Percentiles rank a stretch among this genome's conserved stretches.
Conservation (phyloP, 176 grass and related monocot genomes). For the Lolium perenne region DNA sequence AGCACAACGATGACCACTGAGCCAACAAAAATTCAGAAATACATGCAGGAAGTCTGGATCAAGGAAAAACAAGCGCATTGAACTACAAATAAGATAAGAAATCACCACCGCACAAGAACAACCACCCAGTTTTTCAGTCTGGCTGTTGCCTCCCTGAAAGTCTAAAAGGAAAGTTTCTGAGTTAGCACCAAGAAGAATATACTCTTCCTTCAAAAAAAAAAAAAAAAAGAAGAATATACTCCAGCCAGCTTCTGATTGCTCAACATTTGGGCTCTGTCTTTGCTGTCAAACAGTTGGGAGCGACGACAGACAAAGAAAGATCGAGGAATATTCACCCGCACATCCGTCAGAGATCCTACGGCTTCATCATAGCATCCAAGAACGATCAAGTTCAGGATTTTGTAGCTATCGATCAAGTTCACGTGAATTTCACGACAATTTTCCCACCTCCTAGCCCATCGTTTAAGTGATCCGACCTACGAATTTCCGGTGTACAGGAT, state of each 20-base stretch:
- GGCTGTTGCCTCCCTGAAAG: too few species aligned
- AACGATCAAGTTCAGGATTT: background rate
- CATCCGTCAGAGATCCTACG: constrained; percentile 21
- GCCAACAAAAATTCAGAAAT: background rate
- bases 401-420: background rate
- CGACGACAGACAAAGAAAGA: background rate
- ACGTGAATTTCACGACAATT: background rate
- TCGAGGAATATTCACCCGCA: constrained; percentile 21
- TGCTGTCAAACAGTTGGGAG: background rate
- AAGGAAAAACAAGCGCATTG: background rate
- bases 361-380: background rate
- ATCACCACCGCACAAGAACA: background rate
- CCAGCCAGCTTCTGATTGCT: background rate
- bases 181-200: constrained; percentile 31
- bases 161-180: background rate
- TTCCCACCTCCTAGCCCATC: background rate
- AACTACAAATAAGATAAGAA: background rate
- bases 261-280: background rate
- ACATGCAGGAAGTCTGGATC: background rate
- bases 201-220: too few species aligned
- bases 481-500: background rate
- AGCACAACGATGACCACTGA: background rate
- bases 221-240: constrained; percentile 35
- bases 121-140: background rate
- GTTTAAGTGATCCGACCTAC: background rate